Base-by-base conservation (phyloP, 1,284 basidiomycete genomes). In the Naganishia sp. region DNA sequence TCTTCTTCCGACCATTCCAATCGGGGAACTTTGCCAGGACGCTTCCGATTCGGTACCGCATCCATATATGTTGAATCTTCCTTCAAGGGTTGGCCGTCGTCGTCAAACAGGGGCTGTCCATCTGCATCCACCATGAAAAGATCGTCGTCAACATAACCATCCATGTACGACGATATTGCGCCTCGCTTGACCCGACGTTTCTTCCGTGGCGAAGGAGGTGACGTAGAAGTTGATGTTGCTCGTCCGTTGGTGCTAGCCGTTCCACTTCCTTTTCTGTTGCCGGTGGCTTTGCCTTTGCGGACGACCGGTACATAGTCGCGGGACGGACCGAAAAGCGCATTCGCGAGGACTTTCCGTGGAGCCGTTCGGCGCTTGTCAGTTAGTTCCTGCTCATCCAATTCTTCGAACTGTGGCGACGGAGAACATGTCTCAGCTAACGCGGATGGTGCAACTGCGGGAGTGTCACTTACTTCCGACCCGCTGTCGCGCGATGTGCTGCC, bases 71-170 rank as follows among this genome's bases (percentile, higher is more conserved):
- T 21, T 6, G 42, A 31, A 35, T 68, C 62, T 18, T 57, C 42
- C 35, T 47, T 41, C 35, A 68, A 43, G 7, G 63, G 63, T 23
- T 49, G 18, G 9, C 67, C 67, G 0, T 50, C 31, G 6, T 39
- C 47, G 17, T 68, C 54, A 32, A 63, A 60, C 11, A 68, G 46
- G 6, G 63, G 58, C 52, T 57, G 7, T 11, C 67, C 63, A 18
- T 66, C 55, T 45, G 46, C 64, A 41, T 68, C 67, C 23, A 61
- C 57, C 49, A 66, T 49, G 57, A 66, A 66, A 25, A 53, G 41
- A 32, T 66, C 56, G 31, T 53, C 25, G 31, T 52, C 61, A 15
- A 53, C 28, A 31, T 63, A 53, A 31, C 35, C 28, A 23, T 63
- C 51, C 61, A 63, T 53, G 25, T 39, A 55, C 10, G 61, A 63